Percentiles rank a stretch among this genome's conserved stretches.
Conservation (phyloP, 2,329 filamentous ascomycete genomes). For the Paraconiothyrium sp. region DNA sequence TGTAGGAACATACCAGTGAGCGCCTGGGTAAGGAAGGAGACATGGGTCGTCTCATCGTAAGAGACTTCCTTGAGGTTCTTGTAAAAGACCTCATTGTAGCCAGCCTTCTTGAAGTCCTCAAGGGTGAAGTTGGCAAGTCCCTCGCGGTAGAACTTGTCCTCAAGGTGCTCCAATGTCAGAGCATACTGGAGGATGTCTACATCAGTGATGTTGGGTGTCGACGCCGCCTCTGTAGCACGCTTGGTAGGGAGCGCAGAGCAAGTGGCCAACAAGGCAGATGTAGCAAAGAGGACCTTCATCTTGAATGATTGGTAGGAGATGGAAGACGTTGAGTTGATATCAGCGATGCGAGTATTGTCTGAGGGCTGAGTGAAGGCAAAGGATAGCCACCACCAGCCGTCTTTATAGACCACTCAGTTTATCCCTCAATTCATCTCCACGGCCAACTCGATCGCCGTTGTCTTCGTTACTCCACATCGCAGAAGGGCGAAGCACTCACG, state of each 20-base stretch:
- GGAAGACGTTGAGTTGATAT: neutral
- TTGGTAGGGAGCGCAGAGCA: conserved; percentile 14
- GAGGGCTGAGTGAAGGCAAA: neutral
- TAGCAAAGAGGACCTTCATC: conserved; percentile 17
- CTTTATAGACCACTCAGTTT: neutral
- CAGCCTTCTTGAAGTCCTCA: conserved; percentile 35
- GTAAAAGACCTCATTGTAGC: conserved; percentile 61
- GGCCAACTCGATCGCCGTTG: neutral
- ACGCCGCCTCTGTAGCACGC: conserved; percentile 10
- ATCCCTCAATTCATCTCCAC: neutral
- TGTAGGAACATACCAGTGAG: conserved; percentile 36
- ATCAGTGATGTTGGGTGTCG: conserved; percentile 10
- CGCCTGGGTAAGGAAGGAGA: conserved; percentile 62
- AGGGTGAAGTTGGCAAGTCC: conserved; percentile 65
- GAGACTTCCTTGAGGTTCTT: conserved; percentile 66
- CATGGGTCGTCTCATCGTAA: conserved; percentile 67
- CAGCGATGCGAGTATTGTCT: neutral
- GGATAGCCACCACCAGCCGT: neutral
- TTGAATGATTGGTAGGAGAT: neutral
- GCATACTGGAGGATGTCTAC: conserved; percentile 52
- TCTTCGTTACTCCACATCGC: neutral
- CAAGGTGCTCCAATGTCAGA: conserved; percentile 53
- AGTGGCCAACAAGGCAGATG: conserved; percentile 14
- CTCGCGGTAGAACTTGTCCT: conserved; percentile 70
- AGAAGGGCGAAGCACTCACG: neutral